Percentiles rank a stretch among this genome's conserved stretches.
Conservation (phyloP, 768 basidiomycete genomes). For the Scleroderma bovista region DNA sequence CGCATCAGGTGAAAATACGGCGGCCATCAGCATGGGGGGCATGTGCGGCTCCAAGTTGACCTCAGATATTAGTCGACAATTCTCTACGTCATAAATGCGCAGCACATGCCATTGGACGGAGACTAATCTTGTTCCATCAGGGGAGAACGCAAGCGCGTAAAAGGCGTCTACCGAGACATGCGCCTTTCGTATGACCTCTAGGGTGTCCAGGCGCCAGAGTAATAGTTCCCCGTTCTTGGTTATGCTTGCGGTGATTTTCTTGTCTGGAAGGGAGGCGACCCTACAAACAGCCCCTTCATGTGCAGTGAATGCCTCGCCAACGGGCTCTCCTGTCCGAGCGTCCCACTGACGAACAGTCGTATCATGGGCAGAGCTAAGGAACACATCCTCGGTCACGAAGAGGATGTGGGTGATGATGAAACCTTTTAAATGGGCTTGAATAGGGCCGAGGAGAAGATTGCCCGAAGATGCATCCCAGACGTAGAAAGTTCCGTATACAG, state of each 20-base stretch:
- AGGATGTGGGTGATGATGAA: neutral
- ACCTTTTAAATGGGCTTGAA: neutral
- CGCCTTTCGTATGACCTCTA: neutral
- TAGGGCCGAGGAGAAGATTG: neutral
- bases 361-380: neutral
- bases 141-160: neutral
- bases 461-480: constrained; percentile 1
- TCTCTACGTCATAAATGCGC: neutral
- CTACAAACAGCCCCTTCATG: neutral
- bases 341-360: constrained; percentile 2
- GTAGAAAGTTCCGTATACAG: neutral
- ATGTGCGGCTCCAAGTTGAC: neutral
- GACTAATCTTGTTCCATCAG: constrained; percentile 3
- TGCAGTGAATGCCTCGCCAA: neutral
- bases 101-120: neutral
- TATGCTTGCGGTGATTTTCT: neutral
- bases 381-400: neutral
- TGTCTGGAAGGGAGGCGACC: neutral
- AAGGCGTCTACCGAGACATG: neutral
- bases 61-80: neutral
- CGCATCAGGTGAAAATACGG: constrained; percentile 6
- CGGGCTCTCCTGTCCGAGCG: neutral
- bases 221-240: neutral
- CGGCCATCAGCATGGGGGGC: neutral
- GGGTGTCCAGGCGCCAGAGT: constrained; percentile 4